A percentile compares a stretch with the other conserved stretches of the same genome.
These are phyloP conservation scores for Fusarium sp. DNA, from an alignment of 2,329 filamentous ascomycete species.

Conservation along the genomic window DNA sequence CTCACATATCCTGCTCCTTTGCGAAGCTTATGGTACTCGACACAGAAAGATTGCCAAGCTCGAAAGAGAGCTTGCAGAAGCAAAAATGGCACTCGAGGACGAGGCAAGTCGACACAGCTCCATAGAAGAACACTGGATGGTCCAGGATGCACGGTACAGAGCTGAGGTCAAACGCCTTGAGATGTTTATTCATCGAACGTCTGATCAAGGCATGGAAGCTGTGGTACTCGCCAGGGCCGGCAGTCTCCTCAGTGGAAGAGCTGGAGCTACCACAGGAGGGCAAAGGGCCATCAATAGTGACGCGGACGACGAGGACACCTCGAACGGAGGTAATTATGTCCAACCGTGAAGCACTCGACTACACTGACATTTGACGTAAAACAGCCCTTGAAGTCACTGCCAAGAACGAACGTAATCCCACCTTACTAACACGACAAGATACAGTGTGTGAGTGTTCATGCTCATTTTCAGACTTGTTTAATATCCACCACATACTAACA, in stretches of 20 bases:
- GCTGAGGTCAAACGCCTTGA: slow-evolving; percentile 46
- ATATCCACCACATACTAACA: neutral
- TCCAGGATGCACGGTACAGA: slow-evolving; percentile 37
- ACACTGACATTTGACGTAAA: slow-evolving; percentile 1
- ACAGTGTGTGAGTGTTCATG: slow-evolving; percentile 22
- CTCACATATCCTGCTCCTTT: slow-evolving; percentile 50
- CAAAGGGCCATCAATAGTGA: neutral
- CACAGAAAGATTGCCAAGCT: slow-evolving; percentile 46
- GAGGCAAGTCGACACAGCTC: slow-evolving; percentile 48
- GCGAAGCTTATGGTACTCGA: slow-evolving; percentile 48
- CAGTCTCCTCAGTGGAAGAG: slow-evolving; percentile 45
- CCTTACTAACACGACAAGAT: slow-evolving; percentile 10
- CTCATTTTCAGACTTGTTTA: neutral
- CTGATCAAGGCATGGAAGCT: slow-evolving; percentile 53
- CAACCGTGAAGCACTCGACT: neutral
- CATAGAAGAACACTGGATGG: slow-evolving; percentile 32
- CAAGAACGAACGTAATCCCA: neutral
- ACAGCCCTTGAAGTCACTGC: neutral
- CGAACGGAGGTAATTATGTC: slow-evolving; percentile 4
- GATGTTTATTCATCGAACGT: slow-evolving; percentile 47
- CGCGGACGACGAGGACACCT: neutral
- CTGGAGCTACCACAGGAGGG: neutral
- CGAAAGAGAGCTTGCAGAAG: slow-evolving; percentile 48
- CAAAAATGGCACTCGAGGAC: slow-evolving; percentile 41
- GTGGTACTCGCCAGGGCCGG: slow-evolving; percentile 53